Conservation (phyloP, 805 yeast genomes). For the Candida peoriensis region DNA sequence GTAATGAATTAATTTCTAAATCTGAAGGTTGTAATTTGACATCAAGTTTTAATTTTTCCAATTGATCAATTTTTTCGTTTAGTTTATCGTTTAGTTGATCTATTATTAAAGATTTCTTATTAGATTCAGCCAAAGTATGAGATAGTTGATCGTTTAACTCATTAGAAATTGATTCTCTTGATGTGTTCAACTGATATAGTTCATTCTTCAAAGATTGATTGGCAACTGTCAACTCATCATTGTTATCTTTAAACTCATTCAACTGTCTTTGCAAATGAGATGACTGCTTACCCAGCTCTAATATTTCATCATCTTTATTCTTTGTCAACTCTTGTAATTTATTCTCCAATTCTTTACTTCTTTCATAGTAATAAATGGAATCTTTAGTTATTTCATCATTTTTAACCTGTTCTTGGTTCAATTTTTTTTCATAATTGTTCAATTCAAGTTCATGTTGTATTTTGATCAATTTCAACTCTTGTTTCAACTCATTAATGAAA, state of each 20-base stretch:
- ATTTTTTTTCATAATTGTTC: slow-evolving; percentile 24
- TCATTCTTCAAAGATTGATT: not conserved
- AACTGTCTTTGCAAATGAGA: slow-evolving; percentile 15
- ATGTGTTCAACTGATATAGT: too few relatives aligned
- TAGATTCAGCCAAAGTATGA: not conserved
- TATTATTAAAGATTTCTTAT: not conserved
- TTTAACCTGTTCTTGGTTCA: slow-evolving; percentile 16
- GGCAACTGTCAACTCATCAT: slow-evolving; percentile 4
- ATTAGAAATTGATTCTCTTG: too few relatives aligned
- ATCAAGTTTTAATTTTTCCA: slow-evolving; percentile 26
- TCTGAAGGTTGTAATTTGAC: slow-evolving; percentile 34
- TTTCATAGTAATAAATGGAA: slow-evolving; percentile 32
- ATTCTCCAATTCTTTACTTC: slow-evolving; percentile 26
- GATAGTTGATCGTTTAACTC: not conserved
- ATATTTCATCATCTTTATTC: slow-evolving; percentile 18
- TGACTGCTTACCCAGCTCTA: slow-evolving; percentile 18
- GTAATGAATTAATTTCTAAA: slow-evolving; percentile 29
- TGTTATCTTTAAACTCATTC: slow-evolving; percentile 8
- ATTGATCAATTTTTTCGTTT: slow-evolving; percentile 20
- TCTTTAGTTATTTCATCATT: slow-evolving; percentile 22
- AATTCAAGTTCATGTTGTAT: slow-evolving; percentile 27
- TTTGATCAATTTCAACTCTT: too few relatives aligned
- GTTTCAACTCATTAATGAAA: too few relatives aligned
- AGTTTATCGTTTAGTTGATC: not conserved
- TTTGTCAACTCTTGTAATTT: slow-evolving; percentile 24